Base-by-base conservation (phyloP, 305 asterid species). In the Rubia occidens region DNA sequence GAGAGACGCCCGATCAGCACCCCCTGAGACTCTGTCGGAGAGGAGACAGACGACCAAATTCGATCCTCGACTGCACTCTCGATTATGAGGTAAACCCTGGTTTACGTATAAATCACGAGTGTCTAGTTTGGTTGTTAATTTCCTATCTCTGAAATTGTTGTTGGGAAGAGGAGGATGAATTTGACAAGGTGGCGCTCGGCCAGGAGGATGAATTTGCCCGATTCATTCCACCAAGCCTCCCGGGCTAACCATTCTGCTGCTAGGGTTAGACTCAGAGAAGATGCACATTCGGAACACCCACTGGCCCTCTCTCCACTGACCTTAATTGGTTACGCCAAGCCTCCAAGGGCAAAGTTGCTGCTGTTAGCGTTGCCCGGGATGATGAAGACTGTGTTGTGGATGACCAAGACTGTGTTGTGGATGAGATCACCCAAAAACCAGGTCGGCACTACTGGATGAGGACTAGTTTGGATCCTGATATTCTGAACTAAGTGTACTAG, bases 211-310 rank as follows among this genome's bases (percentile, higher is more conserved):
- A 79, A 54, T 29, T 29, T 29, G 26, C 0, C 1, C 26, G 26
- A 24, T 24, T 24, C 86, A 71, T 81, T 88, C 63, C 47, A 67
- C 42, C 76, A 71, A 47, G 81, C 74, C 49, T 45, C 42, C 72
- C 94, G 97, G 63, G 98, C 98, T 18, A 85, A 88, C 81, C 96
- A 80, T 72, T 55, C 51, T 56, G 96, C 96, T 74, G 97, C 98
- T 60, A 85, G 81, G 72, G 73, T 76, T 35, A 85, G 98, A 78
- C 85, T 92, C 63, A 75, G 80, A 60, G 96, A 92, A 80, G 98
- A 92, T 82, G 89, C 86, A 1, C 20, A 84, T 80, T 68, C 78
- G 87, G 69, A 83, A 80, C 35, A 68, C 49, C 63, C 43, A 24
- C 26, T 24, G 26, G 26, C 26, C 26, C 26, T 24, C 81, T 29